These are phyloP conservation scores for Pleodorina starrii DNA, from an alignment of 139 green algal species.

Conservation along the genomic window DNA sequence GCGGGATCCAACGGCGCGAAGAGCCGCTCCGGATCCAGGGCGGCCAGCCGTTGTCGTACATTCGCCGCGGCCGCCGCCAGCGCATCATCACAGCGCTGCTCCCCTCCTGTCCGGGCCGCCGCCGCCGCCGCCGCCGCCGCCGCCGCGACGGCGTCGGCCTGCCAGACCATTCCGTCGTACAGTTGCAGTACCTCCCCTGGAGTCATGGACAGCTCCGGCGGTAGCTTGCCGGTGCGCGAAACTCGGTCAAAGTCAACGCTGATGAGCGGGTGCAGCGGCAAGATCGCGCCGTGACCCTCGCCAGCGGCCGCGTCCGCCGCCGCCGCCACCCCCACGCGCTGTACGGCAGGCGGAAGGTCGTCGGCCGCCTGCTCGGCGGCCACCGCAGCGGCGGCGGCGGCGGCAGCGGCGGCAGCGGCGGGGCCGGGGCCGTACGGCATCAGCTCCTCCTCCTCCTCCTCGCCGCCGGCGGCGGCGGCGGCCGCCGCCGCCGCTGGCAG, in stretches of 20 bases:
- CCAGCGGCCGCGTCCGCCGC: background rate
- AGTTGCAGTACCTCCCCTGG: slow-evolving; percentile 57
- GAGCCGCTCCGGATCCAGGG: background rate
- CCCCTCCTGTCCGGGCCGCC: background rate
- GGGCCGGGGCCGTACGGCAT: background rate
- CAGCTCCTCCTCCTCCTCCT: background rate
- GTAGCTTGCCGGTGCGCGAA: background rate
- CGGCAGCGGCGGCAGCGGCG: no score
- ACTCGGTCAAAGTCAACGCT: background rate
- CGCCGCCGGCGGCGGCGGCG: background rate
- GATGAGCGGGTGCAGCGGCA: background rate
- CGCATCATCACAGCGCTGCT: background rate
- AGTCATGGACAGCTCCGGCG: slow-evolving; percentile 29
- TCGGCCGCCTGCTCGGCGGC: background rate
- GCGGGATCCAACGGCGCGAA: background rate
- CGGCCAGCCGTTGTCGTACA: background rate
- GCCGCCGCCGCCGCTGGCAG: no score
- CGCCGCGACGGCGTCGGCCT: background rate
- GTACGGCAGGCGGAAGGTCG: background rate
- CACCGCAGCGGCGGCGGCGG: background rate
- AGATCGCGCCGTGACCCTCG: background rate
- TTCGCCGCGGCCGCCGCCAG: background rate
- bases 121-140: slow-evolving; percentile 29
- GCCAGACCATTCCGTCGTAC: slow-evolving; percentile 50
- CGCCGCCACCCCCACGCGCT: background rate